Evolutionary conservation across 2,329 filamentous ascomycete genomes (phyloP).

Genomic region (Aspergillus nomiae): DNA sequence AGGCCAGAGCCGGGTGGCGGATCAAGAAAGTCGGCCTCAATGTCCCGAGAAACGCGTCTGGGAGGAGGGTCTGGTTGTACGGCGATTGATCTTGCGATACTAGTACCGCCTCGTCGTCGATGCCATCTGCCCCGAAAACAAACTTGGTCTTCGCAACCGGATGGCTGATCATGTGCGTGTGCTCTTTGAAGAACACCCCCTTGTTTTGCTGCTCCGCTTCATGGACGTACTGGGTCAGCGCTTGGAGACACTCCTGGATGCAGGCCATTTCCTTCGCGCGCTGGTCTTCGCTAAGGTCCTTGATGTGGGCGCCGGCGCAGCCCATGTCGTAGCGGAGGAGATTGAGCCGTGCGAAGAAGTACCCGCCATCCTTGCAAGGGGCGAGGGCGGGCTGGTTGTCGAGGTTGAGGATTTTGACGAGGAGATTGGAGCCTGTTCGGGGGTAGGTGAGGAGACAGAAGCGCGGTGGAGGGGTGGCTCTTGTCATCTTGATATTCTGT

Average conservation of each 20-base stretch:
- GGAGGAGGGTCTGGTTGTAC: constrained; percentile 30
- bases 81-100: neutral
- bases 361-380: neutral
- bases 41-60: constrained; percentile 30
- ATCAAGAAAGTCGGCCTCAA: constrained; percentile 34
- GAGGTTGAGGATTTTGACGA: constrained; percentile 5
- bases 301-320: neutral
- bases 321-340: neutral
- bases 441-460: constrained; percentile 11
- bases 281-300: neutral
- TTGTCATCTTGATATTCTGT: constrained; percentile 34
- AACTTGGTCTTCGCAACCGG: neutral
- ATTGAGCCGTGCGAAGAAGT: neutral
- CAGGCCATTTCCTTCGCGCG: neutral
- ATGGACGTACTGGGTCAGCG: neutral
- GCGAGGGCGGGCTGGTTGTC: constrained; percentile 7
- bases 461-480: neutral
- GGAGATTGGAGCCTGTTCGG: constrained; percentile 13
- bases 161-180: neutral
- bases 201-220: neutral
- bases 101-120: neutral
- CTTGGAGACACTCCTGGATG: neutral
- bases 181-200: neutral
- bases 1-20: constrained; percentile 36
- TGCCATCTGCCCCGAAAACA: neutral